Conservation (phyloP, 1,284 basidiomycete genomes). For the Agroathelia rolfsii region DNA sequence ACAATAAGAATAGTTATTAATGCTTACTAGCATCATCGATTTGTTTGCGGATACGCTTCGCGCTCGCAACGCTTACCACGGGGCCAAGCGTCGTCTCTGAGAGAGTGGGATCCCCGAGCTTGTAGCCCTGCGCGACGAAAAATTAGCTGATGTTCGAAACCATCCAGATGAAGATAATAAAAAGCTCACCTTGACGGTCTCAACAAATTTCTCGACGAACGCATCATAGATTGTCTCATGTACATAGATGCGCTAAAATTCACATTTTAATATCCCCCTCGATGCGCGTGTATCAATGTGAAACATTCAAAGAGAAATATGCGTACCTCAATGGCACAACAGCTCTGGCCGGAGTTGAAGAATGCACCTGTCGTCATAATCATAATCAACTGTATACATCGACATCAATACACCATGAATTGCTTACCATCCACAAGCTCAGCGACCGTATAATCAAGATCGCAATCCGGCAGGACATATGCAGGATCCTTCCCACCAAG, state of each 20-base stretch:
- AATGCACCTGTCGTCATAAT: conserved; percentile 61
- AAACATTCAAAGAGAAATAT: not conserved
- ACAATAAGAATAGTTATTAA: conserved; percentile 9
- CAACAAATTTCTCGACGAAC: conserved; percentile 73
- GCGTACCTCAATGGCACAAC: conserved; percentile 72
- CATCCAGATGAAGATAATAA: not conserved
- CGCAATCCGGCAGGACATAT: conserved; percentile 82
- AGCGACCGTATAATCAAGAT: conserved; percentile 73
- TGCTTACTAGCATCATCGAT: conserved; percentile 72
- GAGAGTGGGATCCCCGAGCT: conserved; percentile 77
- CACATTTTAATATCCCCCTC: no score
- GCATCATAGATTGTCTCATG: conserved; percentile 75
- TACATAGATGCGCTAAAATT: conserved; percentile 80
- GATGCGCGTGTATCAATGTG: no score
- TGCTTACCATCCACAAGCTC: conserved; percentile 81
- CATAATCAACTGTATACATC: no score
- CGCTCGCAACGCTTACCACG: conserved; percentile 81
- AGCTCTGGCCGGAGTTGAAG: conserved; percentile 94
- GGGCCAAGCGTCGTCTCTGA: conserved; percentile 77
- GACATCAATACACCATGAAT: not conserved
- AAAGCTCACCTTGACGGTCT: conserved; percentile 53
- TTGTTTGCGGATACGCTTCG: conserved; percentile 78
- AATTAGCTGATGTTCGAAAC: not conserved
- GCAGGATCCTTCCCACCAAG: conserved; percentile 95
- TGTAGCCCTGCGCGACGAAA: conserved; percentile 44